Conservation (phyloP, 2,329 filamentous ascomycete genomes). For the Monosporascus ibericus region DNA sequence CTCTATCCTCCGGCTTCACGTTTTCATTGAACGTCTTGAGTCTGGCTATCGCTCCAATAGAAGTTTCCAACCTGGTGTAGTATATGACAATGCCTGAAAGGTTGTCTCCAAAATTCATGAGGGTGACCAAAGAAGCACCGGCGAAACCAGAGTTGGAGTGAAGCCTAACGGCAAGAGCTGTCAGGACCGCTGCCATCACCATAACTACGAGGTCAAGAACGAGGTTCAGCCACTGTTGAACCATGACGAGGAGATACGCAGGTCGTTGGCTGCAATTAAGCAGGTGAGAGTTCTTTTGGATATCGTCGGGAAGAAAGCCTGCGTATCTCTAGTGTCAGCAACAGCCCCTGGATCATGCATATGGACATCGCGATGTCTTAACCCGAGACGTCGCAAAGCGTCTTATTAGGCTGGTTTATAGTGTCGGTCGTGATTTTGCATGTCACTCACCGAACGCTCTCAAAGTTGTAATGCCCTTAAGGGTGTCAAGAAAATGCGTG, state of each 20-base stretch:
- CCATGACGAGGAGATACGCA: conserved; percentile 43
- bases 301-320: conserved; percentile 35
- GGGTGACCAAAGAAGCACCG: conserved; percentile 24
- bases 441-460: conserved; percentile 34
- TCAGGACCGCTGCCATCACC: conserved; percentile 16
- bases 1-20: conserved; percentile 15
- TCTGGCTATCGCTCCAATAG: conserved; percentile 25
- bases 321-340: not conserved
- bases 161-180: conserved; percentile 15
- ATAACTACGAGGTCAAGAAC: conserved; percentile 17
- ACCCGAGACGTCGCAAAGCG: no score
- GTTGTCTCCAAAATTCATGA: conserved; percentile 23
- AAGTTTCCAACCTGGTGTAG: conserved; percentile 26
- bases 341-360: no score
- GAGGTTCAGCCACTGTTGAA: conserved; percentile 32
- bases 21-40: conserved; percentile 19
- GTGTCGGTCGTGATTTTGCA: not conserved
- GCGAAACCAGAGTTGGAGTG: conserved; percentile 19
- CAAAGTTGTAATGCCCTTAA: conserved; percentile 40
- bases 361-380: no score
- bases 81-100: conserved; percentile 21
- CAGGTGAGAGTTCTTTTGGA: conserved; percentile 34
- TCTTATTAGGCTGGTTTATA: no score
- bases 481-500: conserved; percentile 40
- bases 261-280: conserved; percentile 44